phyloP scores from a whole-genome alignment of 441 rosid genomes.

The Sinapis alba region DNA sequence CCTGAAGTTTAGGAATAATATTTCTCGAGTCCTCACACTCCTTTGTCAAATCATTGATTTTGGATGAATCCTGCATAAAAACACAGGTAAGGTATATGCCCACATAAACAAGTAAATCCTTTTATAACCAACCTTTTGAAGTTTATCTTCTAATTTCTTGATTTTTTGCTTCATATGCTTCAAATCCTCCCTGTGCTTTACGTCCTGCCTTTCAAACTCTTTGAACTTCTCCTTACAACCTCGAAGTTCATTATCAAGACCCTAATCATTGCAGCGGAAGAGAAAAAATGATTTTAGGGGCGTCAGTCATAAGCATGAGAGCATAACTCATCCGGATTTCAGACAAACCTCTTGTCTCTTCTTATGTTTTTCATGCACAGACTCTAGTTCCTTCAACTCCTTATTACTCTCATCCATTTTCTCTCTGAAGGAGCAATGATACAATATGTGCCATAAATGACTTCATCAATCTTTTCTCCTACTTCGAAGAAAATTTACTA shows the following conservation, averaged over 20 bases:
- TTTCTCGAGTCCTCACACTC: slow-evolving; percentile 63
- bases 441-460: neutral
- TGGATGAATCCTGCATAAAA: slow-evolving; percentile 66
- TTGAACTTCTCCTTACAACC: slow-evolving; percentile 84
- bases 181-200: slow-evolving; percentile 86
- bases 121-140: slow-evolving; percentile 63
- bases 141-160: slow-evolving; percentile 89
- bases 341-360: slow-evolving; percentile 83
- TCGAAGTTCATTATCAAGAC: slow-evolving; percentile 67
- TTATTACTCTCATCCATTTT: slow-evolving; percentile 70
- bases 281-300: neutral
- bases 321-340: slow-evolving; percentile 19
- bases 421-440: slow-evolving; percentile 51
- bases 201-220: slow-evolving; percentile 97
- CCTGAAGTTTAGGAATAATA: slow-evolving; percentile 83
- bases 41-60: slow-evolving; percentile 65
- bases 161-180: slow-evolving; percentile 95
- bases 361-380: slow-evolving; percentile 66
- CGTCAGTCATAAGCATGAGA: slow-evolving; percentile 1
- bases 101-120: slow-evolving; percentile 29
- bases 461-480: neutral
- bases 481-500: slow-evolving; percentile 3
- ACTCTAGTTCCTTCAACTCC: slow-evolving; percentile 74
- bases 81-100: slow-evolving; percentile 34
- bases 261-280: slow-evolving; percentile 51